Conservation (phyloP, 2,329 filamentous ascomycete genomes). For the Fusarium bactridioides region DNA sequence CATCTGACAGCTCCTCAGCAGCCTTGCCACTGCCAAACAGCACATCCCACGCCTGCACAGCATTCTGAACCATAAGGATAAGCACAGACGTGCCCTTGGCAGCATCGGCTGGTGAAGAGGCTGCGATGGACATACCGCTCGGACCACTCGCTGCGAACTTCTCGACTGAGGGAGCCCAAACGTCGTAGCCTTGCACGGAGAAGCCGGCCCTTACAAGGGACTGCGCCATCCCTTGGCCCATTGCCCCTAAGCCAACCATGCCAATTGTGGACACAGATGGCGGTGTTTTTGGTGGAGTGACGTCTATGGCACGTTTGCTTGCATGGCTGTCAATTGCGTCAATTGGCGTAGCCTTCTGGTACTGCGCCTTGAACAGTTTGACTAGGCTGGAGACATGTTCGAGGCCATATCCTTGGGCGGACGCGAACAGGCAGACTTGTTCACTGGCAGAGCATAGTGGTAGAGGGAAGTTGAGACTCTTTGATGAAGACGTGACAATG, state of each 20-base stretch:
- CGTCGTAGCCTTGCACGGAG: background rate
- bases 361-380: background rate
- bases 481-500: background rate
- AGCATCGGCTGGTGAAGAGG: background rate
- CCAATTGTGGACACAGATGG: rapidly evolving
- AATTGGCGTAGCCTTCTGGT: rapidly evolving
- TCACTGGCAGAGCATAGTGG: background rate
- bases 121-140: rapidly evolving
- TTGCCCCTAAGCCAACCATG: background rate
- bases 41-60: background rate
- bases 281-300: background rate
- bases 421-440: background rate
- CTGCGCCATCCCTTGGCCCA: background rate
- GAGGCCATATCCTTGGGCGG: background rate
- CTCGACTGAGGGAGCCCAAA: background rate
- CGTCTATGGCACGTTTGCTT: rapidly evolving
- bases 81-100: background rate
- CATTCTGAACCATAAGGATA: background rate
- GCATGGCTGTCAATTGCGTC: rapidly evolving
- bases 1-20: background rate
- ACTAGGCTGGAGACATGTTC: background rate
- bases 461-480: background rate
- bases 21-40: background rate
- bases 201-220: background rate
- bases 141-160: background rate